Conservation (phyloP, 345 rosid genomes). For the Pugionium cornutum region DNA sequence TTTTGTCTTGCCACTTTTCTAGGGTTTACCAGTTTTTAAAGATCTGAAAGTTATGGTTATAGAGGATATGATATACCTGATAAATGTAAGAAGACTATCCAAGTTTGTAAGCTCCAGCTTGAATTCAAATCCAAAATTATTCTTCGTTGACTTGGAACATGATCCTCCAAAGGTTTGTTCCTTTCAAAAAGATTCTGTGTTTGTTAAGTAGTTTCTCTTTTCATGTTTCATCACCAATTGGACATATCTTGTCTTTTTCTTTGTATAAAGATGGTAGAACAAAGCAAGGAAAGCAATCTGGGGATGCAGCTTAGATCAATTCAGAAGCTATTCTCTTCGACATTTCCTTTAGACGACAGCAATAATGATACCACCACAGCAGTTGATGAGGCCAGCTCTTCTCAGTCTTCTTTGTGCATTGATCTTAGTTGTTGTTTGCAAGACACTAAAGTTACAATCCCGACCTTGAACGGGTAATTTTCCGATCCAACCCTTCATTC, state of each 20-base stretch:
- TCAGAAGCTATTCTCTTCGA: slow-evolving; percentile 56
- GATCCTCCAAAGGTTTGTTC: slow-evolving; percentile 87
- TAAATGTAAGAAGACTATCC: slow-evolving; percentile 58
- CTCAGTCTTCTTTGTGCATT: slow-evolving; percentile 51
- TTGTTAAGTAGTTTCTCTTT: slow-evolving; percentile 2
- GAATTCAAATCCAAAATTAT: slow-evolving; percentile 50
- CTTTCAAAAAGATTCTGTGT: neutral
- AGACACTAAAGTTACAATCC: slow-evolving; percentile 71
- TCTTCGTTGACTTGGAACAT: slow-evolving; percentile 71
- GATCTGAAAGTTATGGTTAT: slow-evolving; percentile 70
- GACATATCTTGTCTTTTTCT: slow-evolving; percentile 29
- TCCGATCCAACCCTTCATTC: slow-evolving; percentile 6
- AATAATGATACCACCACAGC: slow-evolving; percentile 32
- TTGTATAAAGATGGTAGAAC: slow-evolving; percentile 58
- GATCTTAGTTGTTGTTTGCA: slow-evolving; percentile 78
- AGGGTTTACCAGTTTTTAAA: slow-evolving; percentile 61
- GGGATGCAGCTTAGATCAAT: slow-evolving; percentile 56
- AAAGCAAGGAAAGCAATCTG: slow-evolving; percentile 45
- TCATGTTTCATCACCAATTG: slow-evolving; percentile 1
- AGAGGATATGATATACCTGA: slow-evolving; percentile 88
- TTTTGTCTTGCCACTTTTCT: slow-evolving; percentile 24
- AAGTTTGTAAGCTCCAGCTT: slow-evolving; percentile 61
- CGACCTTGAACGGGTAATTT: slow-evolving; percentile 82
- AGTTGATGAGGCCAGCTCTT: slow-evolving; percentile 38
- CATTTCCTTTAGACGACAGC: slow-evolving; percentile 46